Base-by-base conservation (phyloP, 2,329 filamentous ascomycete species). In the Albifimbria verrucaria region DNA sequence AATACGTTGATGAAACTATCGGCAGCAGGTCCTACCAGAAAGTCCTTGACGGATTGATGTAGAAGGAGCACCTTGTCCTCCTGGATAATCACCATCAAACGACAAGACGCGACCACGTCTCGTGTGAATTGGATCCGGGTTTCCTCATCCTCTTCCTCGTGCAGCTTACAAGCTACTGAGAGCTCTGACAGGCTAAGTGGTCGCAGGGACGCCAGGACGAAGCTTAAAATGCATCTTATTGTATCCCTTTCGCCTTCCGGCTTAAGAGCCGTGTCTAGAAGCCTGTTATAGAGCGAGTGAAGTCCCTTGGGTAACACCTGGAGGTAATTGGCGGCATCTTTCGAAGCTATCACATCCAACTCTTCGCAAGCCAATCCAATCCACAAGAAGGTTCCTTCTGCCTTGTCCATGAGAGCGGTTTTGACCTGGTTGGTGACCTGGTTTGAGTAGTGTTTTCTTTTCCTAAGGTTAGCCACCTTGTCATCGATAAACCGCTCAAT, bases 311-410 rank as follows among this genome's bases (percentile, higher is more conserved):
- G 62, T 10, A 65, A 41, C n/a, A 26, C 50, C 44, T 61, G 49
- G 7, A 62, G 52, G 10, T 36, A 41, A 45, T 53, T 36, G 23
- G 63, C 48, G 18, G 57, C 60, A 23, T 65, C 49, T 22, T 62
- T 62, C 6, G 59, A 59, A 22, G 52, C 50, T 23, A 56, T 39
- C 11, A 47, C 32, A 18, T 57, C 53, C 1, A 65, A 55, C 24
- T 60, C 59, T 43, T 55, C 43, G 24, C 62, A 61, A 12, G 59
- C 61, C 22, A 59, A 55, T 24, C 59, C 58, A 21, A 63, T 51
- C 61, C 60, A 65, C 12, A 65, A 53, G 21, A 65, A 65, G 12
- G 53, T 65, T 9, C 57, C 55, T 45, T 58, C 57, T 5, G 58
- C 57, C 39, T 60, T 65, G 15, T 55, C 45, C 41, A 51, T 45